These are phyloP conservation scores for Choiromyces venosus DNA, from an alignment of 495 filamentous ascomycete genomes.

Conservation along the genomic window DNA sequence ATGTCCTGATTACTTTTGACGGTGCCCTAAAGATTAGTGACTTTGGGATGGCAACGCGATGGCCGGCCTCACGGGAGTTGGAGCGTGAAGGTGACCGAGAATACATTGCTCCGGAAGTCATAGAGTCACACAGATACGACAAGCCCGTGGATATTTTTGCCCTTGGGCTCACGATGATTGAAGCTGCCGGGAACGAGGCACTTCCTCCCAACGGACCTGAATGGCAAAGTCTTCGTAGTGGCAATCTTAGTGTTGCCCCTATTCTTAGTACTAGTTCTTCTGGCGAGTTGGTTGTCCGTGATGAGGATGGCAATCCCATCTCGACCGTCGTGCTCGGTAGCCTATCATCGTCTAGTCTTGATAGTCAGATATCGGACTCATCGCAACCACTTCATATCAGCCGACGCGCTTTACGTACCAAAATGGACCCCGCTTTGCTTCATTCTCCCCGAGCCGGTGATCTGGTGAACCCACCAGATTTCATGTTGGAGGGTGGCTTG, in stretches of 20 bases:
- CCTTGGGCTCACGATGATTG: conserved; percentile 85
- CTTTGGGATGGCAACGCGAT: conserved; percentile 82
- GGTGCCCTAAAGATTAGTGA: conserved; percentile 91
- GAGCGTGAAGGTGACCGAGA: conserved; percentile 93
- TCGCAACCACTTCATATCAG: conserved; percentile 26
- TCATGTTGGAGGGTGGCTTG: conserved; percentile 80
- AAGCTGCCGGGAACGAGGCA: conserved; percentile 84
- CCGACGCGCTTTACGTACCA: conserved; percentile 29
- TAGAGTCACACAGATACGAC: conserved; percentile 62
- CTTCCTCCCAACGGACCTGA: conserved; percentile 84
- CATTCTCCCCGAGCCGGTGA: conserved; percentile 54
- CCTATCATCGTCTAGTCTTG: conserved; percentile 39
- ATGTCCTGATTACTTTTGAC: conserved; percentile 84
- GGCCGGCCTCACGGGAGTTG: conserved; percentile 61
- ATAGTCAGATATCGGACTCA: conserved; percentile 27
- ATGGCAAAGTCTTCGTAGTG: conserved; percentile 81
- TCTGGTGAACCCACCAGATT: conserved; percentile 68
- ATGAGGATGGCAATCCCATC: conserved; percentile 49
- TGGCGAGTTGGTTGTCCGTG: conserved; percentile 56
- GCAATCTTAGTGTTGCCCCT: conserved; percentile 79
- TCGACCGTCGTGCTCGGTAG: conserved; percentile 53
- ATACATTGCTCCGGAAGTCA: conserved; percentile 89
- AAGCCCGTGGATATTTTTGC: conserved; percentile 91
- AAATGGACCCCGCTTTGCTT: conserved; percentile 44
- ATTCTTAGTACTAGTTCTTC: conserved; percentile 73